Evolutionary conservation across 805 yeast genomes (phyloP), one percentile per base, ranked within the genome.

Genomic region (Saturnispora mendoncae): DNA sequence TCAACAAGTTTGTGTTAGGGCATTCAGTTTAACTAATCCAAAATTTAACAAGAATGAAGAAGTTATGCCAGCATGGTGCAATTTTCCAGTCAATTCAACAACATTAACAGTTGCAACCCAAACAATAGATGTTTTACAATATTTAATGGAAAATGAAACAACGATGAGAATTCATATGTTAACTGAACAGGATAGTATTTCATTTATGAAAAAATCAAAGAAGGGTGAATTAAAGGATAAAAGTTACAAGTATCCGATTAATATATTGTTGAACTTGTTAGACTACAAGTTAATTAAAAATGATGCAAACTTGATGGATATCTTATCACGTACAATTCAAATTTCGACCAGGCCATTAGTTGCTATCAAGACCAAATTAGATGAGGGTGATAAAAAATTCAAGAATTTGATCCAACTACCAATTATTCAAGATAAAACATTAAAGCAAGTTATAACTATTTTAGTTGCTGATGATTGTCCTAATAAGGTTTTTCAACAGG

Each of bases 391-490:
- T 15, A 36, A 43, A 19, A 40, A 40, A 13, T 33, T 36, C 5
- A 53, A 60, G 15, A 54, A 47, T 40, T 18, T 41, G 3, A 55
- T 54, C 10, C 68, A 68, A 25, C 64, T 81, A 2, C 94, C 95
- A 2, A 59, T 62, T 32, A 75, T 88, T 49, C 80, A 84, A 1
- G 76, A 73, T 31, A 60, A 66, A 17, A 80, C 79, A 48, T 65
- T 85, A 52, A 71, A 74, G 36, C 71, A 70, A 46, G 66, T 86
- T 25, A 80, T 84, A 13, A 69, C 76, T 18, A 76, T 84, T 25
- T 66, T 88, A 40, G 75, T 80, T 4, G 74, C 90, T 1, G 85
- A 84, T 53, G 94, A 88, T 42, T 86, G 96, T 55, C 78, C 88
- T 27, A 80, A 84, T 48, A 73, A 80, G 33, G 84, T 94, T 0